Evolutionary conservation across 202 grass and related monocot genomes (phyloP).

Genomic region (Panicum hallii): DNA sequence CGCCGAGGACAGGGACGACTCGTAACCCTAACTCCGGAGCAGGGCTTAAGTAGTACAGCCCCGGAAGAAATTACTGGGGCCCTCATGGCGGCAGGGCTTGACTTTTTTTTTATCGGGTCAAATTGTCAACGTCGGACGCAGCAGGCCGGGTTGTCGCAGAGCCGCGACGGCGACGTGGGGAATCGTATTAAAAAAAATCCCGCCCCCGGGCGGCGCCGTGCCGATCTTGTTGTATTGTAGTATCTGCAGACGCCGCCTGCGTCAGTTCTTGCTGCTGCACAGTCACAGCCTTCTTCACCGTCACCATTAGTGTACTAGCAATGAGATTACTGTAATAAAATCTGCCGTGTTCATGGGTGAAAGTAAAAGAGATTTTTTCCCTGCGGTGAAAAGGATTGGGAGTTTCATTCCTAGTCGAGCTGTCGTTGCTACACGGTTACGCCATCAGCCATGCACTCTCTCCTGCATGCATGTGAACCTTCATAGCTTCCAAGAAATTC

Average conservation of each 20-base stretch:
- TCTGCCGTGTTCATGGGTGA: background rate
- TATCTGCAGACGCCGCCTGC: background rate
- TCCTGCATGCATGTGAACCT: slow-evolving; percentile 41
- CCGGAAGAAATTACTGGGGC: slow-evolving; percentile 25
- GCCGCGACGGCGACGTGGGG: slow-evolving; percentile 4
- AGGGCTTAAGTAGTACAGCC: background rate
- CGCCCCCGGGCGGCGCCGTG: background rate
- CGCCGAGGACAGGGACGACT: background rate
- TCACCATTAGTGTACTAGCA: background rate
- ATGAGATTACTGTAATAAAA: background rate
- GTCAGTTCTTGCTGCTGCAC: background rate
- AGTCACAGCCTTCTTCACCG: background rate
- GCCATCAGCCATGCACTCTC: background rate
- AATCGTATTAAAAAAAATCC: background rate
- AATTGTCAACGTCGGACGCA: slow-evolving; percentile 37
- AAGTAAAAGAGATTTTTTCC: background rate
- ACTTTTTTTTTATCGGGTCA: background rate
- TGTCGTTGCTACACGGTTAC: slow-evolving; percentile 27
- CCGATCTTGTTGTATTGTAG: background rate
- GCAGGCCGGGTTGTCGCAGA: background rate
- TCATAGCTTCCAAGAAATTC: slow-evolving; percentile 10
- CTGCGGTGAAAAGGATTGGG: background rate
- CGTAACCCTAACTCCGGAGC: background rate
- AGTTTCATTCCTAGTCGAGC: background rate
- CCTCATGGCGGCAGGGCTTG: background rate